phyloP scores from a whole-genome alignment of 139 green algal species.

The Asterochloris sp. region DNA sequence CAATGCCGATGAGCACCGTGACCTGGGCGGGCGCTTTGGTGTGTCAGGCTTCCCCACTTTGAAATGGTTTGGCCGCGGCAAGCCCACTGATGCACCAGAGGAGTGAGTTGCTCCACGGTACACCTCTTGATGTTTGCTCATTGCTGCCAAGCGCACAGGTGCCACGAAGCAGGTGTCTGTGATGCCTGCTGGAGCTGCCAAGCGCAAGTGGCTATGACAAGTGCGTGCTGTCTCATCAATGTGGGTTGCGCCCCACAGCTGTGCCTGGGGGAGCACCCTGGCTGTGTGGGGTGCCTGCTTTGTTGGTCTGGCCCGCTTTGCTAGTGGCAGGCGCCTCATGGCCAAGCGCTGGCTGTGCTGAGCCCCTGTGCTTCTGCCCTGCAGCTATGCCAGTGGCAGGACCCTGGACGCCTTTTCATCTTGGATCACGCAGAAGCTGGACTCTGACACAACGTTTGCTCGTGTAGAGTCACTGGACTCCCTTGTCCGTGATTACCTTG shows the following conservation, averaged over 20 bases:
- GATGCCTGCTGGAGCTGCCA: too few relatives aligned
- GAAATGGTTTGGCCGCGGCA: slow-evolving; percentile 71
- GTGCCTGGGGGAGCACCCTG: too few relatives aligned
- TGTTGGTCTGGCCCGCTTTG: too few relatives aligned
- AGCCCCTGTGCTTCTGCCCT: background rate
- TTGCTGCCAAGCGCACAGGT: too few relatives aligned
- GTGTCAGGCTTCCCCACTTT: slow-evolving; percentile 84
- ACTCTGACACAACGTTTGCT: slow-evolving; percentile 57
- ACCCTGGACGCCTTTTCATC: slow-evolving; percentile 56
- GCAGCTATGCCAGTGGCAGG: slow-evolving; percentile 71
- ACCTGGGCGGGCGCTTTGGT: slow-evolving; percentile 66
- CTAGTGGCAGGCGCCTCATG: too few relatives aligned
- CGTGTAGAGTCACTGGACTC: slow-evolving; percentile 56
- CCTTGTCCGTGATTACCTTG: slow-evolving; percentile 24
- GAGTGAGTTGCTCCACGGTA: slow-evolving; percentile 37
- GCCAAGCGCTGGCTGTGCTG: too few relatives aligned
- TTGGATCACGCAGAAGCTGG: slow-evolving; percentile 69
- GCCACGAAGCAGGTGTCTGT: too few relatives aligned
- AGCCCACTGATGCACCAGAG: slow-evolving; percentile 39
- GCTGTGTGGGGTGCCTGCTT: too few relatives aligned
- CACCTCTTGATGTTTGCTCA: too few relatives aligned
- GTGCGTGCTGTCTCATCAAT: too few relatives aligned
- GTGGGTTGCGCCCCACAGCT: too few relatives aligned
- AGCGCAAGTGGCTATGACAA: too few relatives aligned
- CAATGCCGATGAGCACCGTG: slow-evolving; percentile 72